phyloP scores from a whole-genome alignment of 768 basidiomycete genomes.

The Boletus huronensis region DNA sequence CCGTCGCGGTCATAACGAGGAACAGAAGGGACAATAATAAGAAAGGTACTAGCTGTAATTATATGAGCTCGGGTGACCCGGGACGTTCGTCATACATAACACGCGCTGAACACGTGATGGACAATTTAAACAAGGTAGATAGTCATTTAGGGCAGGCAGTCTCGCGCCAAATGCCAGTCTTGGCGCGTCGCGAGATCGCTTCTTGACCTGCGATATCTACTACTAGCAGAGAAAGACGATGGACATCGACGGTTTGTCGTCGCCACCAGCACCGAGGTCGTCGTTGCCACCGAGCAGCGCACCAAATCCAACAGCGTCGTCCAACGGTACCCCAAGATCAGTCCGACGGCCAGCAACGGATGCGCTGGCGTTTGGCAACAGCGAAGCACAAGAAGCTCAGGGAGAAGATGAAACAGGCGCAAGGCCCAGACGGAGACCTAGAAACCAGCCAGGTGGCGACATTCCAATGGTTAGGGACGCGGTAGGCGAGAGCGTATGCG shows the following conservation, averaged over 20 bases:
- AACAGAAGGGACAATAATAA: neutral
- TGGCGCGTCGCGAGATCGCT: constrained; percentile 25
- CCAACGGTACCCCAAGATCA: constrained; percentile 32
- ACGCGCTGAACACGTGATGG: constrained; percentile 18
- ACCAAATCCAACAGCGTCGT: constrained; percentile 36
- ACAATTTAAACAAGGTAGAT: neutral
- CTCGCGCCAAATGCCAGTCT: constrained; percentile 35
- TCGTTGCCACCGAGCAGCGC: constrained; percentile 54
- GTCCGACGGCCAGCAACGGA: constrained; percentile 43
- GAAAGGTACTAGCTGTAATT: neutral
- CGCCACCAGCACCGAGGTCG: constrained; percentile 50
- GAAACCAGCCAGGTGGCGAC: constrained; percentile 50
- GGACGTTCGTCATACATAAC: neutral
- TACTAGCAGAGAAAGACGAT: constrained; percentile 33
- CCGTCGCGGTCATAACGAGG: constrained; percentile 20
- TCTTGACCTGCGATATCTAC: constrained; percentile 5
- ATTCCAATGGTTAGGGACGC: constrained; percentile 89
- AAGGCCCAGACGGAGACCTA: constrained; percentile 45
- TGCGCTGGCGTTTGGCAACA: constrained; percentile 53
- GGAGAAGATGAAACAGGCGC: constrained; percentile 39
- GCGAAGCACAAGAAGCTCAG: constrained; percentile 42
- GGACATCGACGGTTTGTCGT: constrained; percentile 57
- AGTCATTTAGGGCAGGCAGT: constrained; percentile 40
- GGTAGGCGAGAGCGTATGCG: constrained; percentile 92
- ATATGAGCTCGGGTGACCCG: neutral